A percentile compares a stretch with the other conserved stretches of the same genome.
Evolutionary conservation across 208 protist genomes (phyloP).

Genomic region (Acanthamoeba triangularis): DNA sequence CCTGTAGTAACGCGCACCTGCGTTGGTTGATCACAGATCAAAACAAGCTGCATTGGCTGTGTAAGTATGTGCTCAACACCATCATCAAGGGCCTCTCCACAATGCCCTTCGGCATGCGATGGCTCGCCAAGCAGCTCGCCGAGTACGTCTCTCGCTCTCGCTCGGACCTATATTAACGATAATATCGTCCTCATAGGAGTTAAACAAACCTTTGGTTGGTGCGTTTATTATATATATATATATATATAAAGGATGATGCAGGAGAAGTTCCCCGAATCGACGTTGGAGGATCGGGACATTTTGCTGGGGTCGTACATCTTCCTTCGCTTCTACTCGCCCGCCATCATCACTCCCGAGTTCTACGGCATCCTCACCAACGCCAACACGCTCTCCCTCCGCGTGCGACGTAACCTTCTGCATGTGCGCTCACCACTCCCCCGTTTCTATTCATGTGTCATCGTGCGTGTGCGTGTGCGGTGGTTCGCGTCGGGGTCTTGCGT

Average conservation of each 20-base stretch:
- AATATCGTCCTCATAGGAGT: too few relatives aligned
- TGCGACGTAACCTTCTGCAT: constrained; percentile 65
- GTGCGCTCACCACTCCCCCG: not conserved
- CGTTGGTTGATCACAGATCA: constrained; percentile 11
- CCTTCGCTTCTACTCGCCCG: constrained; percentile 71
- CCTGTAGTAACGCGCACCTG: not conserved
- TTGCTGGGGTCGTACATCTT: constrained; percentile 63
- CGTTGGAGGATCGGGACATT: constrained; percentile 55
- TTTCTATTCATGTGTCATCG: not conserved
- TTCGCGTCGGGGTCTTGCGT: too few relatives aligned
- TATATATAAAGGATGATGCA: not conserved
- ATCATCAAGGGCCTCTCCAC: constrained; percentile 65
- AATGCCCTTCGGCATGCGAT: constrained; percentile 73
- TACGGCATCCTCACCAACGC: constrained; percentile 64
- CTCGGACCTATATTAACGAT: not conserved
- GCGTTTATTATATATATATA: too few relatives aligned
- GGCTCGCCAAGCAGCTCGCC: constrained; percentile 66
- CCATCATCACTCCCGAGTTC: constrained; percentile 68
- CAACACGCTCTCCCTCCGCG: constrained; percentile 50
- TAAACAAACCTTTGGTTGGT: not conserved
- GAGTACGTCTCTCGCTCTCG: not conserved
- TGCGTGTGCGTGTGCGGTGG: not conserved
- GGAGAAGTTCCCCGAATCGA: constrained; percentile 30
- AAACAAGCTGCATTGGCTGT: constrained; percentile 55
- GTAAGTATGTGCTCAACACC: constrained; percentile 64